Evolutionary conservation across 139 green algal species (phyloP).

Genomic region (Penium margaritaceum): DNA sequence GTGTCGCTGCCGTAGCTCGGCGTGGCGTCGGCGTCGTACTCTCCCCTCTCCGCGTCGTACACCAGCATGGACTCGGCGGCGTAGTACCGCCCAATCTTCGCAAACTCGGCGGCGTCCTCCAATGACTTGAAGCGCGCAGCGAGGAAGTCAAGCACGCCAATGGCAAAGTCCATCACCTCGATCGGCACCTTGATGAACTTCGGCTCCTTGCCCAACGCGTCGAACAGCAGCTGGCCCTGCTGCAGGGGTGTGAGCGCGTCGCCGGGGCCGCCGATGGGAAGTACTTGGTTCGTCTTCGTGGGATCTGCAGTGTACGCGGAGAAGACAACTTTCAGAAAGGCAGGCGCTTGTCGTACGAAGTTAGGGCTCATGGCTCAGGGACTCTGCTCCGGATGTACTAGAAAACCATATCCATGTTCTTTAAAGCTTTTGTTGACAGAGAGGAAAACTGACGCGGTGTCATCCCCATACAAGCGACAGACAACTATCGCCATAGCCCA

Average conservation of each 20-base stretch:
- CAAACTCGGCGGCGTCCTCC: conserved; percentile 80
- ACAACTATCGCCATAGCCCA: too few species aligned
- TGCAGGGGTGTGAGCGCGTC: conserved; percentile 74
- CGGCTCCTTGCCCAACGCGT: conserved; percentile 66
- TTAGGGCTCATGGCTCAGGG: too few species aligned
- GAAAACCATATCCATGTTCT: too few species aligned
- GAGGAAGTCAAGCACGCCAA: conserved; percentile 72
- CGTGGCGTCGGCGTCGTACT: conserved; percentile 76
- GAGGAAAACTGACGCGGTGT: too few species aligned
- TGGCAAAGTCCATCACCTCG: conserved; percentile 92
- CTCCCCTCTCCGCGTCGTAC: conserved; percentile 61
- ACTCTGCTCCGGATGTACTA: not conserved
- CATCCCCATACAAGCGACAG: too few species aligned
- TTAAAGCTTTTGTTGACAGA: too few species aligned
- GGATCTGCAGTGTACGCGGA: not conserved
- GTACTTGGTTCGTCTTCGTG: conserved; percentile 57
- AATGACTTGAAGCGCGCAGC: conserved; percentile 72
- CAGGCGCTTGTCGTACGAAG: too few species aligned
- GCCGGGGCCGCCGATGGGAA: conserved; percentile 91
- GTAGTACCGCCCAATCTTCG: conserved; percentile 92
- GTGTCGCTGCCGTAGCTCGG: conserved; percentile 88
- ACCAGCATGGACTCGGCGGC: conserved; percentile 94
- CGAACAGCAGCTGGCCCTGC: conserved; percentile 89
- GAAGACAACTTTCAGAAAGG: not conserved
- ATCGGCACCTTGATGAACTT: conserved; percentile 87